These are phyloP conservation scores for Stagonosporopsis chrysanthemi DNA, from an alignment of 2,329 filamentous ascomycete genomes.

Conservation along the genomic window DNA sequence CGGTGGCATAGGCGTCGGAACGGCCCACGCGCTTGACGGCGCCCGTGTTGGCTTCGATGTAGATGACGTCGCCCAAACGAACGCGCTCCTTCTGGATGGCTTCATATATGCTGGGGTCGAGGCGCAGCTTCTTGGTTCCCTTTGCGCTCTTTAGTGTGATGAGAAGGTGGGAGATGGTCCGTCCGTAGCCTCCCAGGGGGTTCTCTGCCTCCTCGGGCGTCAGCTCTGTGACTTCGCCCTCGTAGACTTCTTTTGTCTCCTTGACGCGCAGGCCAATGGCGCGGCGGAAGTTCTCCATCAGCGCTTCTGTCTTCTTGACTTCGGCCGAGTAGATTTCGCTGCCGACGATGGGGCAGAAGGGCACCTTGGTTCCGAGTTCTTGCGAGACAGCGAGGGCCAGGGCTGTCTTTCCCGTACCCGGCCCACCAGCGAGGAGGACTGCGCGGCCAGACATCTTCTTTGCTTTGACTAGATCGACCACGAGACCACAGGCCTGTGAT, in stretches of 20 bases:
- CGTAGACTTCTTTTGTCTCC: constrained; percentile 99
- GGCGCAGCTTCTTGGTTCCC: constrained; percentile 95
- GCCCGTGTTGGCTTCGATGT: constrained; percentile 98
- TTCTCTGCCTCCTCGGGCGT: constrained; percentile 98
- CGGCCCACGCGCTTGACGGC: constrained; percentile 96
- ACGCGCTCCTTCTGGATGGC: constrained; percentile 98
- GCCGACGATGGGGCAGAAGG: constrained; percentile 96
- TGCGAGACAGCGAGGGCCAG: constrained; percentile 95
- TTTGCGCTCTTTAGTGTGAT: constrained; percentile 95
- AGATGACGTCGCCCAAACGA: constrained; percentile 94
- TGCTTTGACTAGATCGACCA: constrained; percentile 92
- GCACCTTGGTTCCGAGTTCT: constrained; percentile 96
- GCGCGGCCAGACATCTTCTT: constrained; percentile 98
- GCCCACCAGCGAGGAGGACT: constrained; percentile 90
- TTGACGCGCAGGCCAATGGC: constrained; percentile 95
- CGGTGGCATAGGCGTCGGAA: constrained; percentile 95
- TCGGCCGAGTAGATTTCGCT: constrained; percentile 98
- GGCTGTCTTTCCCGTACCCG: constrained; percentile 94
- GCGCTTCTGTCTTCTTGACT: constrained; percentile 98
- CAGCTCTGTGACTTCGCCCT: constrained; percentile 97
- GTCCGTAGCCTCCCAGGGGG: constrained; percentile 92
- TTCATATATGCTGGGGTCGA: constrained; percentile 98
- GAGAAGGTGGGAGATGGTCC: constrained; percentile 94
- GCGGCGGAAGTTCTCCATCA: constrained; percentile 99
- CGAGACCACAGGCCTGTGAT: constrained; percentile 83